Base-by-base conservation (phyloP, 2,329 filamentous ascomycete species). In the Rhinocladiella similis region DNA sequence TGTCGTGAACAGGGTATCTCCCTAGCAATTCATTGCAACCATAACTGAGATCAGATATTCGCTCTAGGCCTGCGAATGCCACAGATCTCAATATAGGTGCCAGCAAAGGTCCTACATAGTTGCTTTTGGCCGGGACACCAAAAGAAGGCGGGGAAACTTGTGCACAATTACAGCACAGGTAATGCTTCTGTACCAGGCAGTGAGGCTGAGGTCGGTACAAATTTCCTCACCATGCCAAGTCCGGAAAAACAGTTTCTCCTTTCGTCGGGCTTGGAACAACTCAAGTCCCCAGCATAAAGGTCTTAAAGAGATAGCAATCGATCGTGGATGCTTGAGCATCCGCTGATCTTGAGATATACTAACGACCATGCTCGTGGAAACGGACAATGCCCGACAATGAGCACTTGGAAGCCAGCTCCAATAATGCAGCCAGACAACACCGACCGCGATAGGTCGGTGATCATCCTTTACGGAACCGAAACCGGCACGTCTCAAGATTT, bases 401-500 rank as follows among this genome's bases (percentile, higher is more conserved):
- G 29, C 10, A 7, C 29, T 12, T 33, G 10, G 29, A 33, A 33
- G 10, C 29, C 29, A 33, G 29, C 14, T 19, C 38, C 18, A 19
- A 18, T 41, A 19, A 41, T 41, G 38, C 14, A 41, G 38, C 14
- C 14, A n/a, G 10, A 41, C 10, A 19, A 12, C 5, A 16, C 18
- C 18, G 38, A 41, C 38, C 38, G 6, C 18, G 3, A 2, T 43
- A 54, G 61, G 38, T 62, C 76, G 41, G 84, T 82, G 50, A 82
- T 96, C 63, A 80, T 99, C 56, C 81, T 96, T 33, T 99, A 96
- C 74, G 94, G 91, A 53, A 95, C 93, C 38, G 94, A 99, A 77
- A 97, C 92, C 19, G 94, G 94, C 54, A 97, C 94, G 69, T 88
- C 91, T 53, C 90, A 96, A 73, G 93, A 97, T 73, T 84, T 93